Base-by-base conservation (phyloP, 257 asterid genomes). In the Solanum piurae region DNA sequence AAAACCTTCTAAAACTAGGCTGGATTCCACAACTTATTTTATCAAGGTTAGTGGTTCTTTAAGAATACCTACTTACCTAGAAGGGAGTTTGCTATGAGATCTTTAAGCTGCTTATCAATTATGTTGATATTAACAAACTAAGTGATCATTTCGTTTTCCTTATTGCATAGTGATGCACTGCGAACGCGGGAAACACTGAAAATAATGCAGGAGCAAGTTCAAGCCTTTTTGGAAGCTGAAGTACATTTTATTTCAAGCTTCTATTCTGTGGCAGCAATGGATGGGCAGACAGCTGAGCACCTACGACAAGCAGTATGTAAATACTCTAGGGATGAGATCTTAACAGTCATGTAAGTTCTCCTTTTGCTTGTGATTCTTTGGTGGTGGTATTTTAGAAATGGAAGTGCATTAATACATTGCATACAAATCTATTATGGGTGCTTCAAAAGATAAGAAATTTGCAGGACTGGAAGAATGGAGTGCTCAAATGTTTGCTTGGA, bases 241-340 rank as follows among this genome's bases (percentile, higher is more conserved):
- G 91, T 95, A 44, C 98, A 91, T 84, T 94, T 94, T 88, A 89
- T 96, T 83, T 93, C 99, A 66, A 96, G 99, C 91, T 96, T 96
- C 92, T 96, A 96, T 92, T 94, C 98, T 5, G 92, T 96, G 69
- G 98, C 99, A 60, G 99, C 99, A 74, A 94, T 96, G 99, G 99
- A 96, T 86, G 99, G 99, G 84, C 99, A 96, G 92, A 96, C 99
- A 21, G 94, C 98, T 7, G 97, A 94, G 87, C 99, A 96, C 88
- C 98, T 96, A 87, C 94, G 89, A 58, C 93, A 89, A 88, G 90
- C 94, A 71, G 91, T 95, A 71, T 90, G 95, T 91, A 93, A 92
- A 88, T 95, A 94, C 87, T 90, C 99, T 2, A 90, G 91, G 87
- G 93, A 94, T 87, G 94, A 94, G 87, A 93, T 96, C 88, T 89